Evolutionary conservation across 176 grass and related monocot species (phyloP).

Genomic region (Raddia guianensis): DNA sequence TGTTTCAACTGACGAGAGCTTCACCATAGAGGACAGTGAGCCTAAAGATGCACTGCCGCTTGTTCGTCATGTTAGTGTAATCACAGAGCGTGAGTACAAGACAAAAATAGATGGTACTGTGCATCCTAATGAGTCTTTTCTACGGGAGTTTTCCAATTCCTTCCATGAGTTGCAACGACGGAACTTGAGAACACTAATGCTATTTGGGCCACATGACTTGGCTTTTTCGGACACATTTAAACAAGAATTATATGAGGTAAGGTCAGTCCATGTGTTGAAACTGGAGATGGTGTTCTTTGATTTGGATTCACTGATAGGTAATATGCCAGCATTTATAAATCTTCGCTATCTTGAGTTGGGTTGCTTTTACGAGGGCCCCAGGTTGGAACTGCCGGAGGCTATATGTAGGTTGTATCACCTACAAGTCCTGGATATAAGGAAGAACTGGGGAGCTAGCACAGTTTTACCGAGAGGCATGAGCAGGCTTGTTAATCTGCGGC

Average conservation of each 20-base stretch:
- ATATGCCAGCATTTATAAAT: no score
- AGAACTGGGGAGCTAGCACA: not conserved
- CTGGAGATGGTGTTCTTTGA: no score
- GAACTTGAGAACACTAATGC: conserved; percentile 9
- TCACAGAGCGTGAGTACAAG: not conserved
- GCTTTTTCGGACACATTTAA: conserved; percentile 8
- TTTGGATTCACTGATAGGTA: no score
- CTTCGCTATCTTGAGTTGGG: no score
- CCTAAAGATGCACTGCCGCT: not conserved
- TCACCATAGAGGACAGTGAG: conserved; percentile 11
- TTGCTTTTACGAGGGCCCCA: no score
- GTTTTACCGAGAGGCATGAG: conserved; percentile 14
- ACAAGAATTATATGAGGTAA: conserved; percentile 3
- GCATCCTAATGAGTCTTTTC: not conserved
- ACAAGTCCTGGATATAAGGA: conserved; percentile 34
- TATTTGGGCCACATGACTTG: conserved; percentile 16
- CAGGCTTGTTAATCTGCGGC: conserved; percentile 24
- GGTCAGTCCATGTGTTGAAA: conserved; percentile 16
- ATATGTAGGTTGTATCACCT: no score
- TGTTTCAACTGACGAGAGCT: conserved; percentile 29
- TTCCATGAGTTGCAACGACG: not conserved
- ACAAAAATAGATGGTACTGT: not conserved
- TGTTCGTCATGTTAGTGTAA: conserved; percentile 22
- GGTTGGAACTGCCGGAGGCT: no score
- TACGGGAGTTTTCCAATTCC: not conserved